Base-by-base conservation (phyloP, 805 yeast genomes). In the Lipomyces anomalus region DNA sequence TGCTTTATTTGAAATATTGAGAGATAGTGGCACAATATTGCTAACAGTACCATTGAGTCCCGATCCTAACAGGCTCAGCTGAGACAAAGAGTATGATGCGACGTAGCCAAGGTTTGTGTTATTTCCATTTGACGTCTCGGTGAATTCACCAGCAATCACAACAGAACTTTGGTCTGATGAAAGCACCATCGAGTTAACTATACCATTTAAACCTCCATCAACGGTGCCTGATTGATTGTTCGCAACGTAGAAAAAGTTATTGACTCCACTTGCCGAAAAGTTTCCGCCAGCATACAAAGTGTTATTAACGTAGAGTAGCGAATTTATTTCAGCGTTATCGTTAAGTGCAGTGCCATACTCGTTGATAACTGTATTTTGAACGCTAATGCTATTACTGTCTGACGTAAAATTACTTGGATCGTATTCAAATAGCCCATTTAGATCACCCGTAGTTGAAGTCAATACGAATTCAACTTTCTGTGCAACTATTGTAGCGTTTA, bases 391-490 rank as follows among this genome's bases (percentile, higher is more conserved):
- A 34, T 60, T 54, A 11, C 63, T 58, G 9, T 57, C 50, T 3
- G 61, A 40, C 6, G 82, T 67, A 61, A 84, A 86, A 61, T 88
- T 88, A 2, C 75, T 64, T 30, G 79, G 65, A 1, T 86, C 79
- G 63, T 82, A 92, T 65, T 90, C 96, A 59, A 90, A 86, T 18
- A 90, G 57, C 6, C 95, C 95, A 61, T 84, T 83, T 41, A 89
- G 61, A 1, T 44, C 46, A 4, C 61, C 57, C 16, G 43, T 22
- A 4, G 50, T 49, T 23, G 70, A 58, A 28, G 79, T 56, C 29
- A 50, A 35, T 18, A 29, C 35, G 26, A 52, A 52, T 36, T 43
- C 42, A 3, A 46, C 46, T 20, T 36, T 42, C 40, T 52, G 49
- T 6, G 56, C 56, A 13, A 52, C 56, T 11, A 52, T 60, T 49